Conservation (phyloP, 345 rosid genomes). For the Moringa oleifera region DNA sequence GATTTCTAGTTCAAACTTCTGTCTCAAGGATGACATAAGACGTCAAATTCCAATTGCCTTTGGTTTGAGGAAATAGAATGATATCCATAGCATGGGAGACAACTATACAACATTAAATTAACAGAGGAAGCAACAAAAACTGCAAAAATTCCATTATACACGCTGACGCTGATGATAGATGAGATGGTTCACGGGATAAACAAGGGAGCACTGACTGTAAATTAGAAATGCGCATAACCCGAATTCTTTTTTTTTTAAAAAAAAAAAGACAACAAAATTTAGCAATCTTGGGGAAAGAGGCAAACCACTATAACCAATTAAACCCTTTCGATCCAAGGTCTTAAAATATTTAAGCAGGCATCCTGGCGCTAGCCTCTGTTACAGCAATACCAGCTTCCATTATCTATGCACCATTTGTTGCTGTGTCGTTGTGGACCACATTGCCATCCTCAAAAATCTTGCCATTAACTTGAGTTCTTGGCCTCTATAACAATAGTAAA, state of each 20-base stretch:
- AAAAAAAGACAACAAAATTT: conserved; percentile 23
- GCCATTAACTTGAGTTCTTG: conserved; percentile 74
- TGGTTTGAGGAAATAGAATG: conserved; percentile 1
- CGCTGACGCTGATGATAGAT: conserved; percentile 17
- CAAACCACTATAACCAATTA: neutral
- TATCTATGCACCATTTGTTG: conserved; percentile 68
- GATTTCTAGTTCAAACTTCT: neutral
- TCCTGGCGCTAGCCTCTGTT: neutral
- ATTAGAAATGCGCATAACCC: conserved; percentile 13
- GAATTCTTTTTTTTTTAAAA: conserved; percentile 16
- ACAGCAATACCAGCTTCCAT: conserved; percentile 14
- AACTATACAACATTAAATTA: conserved; percentile 8
- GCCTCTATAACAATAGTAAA: conserved; percentile 39
- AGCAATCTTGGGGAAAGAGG: conserved; percentile 11
- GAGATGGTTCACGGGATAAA: conserved; percentile 6
- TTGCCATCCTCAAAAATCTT: conserved; percentile 71
- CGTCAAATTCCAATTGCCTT: too few relatives aligned
- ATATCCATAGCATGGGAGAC: too few relatives aligned
- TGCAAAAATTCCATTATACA: conserved; percentile 19
- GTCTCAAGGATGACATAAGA: too few relatives aligned
- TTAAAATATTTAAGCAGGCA: conserved; percentile 3
- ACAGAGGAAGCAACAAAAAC: conserved; percentile 4
- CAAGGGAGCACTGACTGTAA: conserved; percentile 8
- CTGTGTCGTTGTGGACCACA: conserved; percentile 48
- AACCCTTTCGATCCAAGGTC: conserved; percentile 9